These are phyloP conservation scores for Somion occarium DNA, from an alignment of 1,284 basidiomycete species.

Conservation along the genomic window DNA sequence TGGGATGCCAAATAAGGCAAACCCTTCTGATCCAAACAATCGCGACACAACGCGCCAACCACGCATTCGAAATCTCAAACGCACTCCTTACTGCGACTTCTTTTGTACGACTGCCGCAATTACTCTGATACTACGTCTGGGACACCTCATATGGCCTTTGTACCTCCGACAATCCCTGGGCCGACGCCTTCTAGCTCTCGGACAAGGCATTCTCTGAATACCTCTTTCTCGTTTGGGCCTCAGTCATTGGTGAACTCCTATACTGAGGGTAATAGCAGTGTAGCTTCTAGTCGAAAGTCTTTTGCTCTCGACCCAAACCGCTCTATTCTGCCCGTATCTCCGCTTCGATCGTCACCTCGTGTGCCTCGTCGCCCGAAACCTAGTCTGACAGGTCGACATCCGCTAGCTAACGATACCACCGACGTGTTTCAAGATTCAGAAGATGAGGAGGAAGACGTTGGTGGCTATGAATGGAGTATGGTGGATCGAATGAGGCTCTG, in stretches of 20 bases:
- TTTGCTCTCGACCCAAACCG: constrained; percentile 70
- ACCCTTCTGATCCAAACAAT: not conserved
- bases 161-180: constrained; percentile 28
- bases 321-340: constrained; percentile 67
- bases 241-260: constrained; percentile 67
- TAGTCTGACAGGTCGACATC: constrained; percentile 52
- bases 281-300: constrained; percentile 46
- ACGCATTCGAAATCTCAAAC: too few species aligned
- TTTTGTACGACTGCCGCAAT: too few species aligned
- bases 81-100: too few species aligned
- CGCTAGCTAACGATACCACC: constrained; percentile 71
- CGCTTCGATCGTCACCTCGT: constrained; percentile 56
- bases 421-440: constrained; percentile 69
- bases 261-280: constrained; percentile 53
- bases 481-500: constrained; percentile 95
- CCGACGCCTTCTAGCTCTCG: constrained; percentile 44
- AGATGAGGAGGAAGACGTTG: constrained; percentile 40
- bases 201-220: constrained; percentile 62
- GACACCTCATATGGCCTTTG: constrained; percentile 31
- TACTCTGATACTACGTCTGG: too few species aligned
- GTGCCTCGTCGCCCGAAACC: constrained; percentile 37
- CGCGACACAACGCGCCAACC: not conserved
- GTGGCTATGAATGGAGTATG: constrained; percentile 74
- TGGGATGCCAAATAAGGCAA: not conserved
- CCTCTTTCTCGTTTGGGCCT: constrained; percentile 80